phyloP scores from a whole-genome alignment of 345 rosid genomes.

The Anacardium occidentale region DNA sequence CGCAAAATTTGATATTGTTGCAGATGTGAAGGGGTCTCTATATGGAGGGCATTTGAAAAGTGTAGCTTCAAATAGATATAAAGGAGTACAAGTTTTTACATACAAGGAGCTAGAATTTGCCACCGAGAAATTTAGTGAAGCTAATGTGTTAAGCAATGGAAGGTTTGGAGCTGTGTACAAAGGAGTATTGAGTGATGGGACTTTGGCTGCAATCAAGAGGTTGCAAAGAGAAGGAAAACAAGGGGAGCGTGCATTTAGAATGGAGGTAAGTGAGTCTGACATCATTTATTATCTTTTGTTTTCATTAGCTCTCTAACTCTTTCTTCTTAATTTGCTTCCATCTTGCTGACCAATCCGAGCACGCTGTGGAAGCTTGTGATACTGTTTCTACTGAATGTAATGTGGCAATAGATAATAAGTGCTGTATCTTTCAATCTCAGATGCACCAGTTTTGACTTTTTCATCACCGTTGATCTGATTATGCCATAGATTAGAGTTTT shows the following conservation, averaged over 20 bases:
- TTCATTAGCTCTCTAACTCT: constrained; percentile 11
- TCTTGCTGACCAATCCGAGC: not conserved
- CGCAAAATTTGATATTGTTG: constrained; percentile 6
- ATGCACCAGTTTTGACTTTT: not conserved
- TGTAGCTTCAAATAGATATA: constrained; percentile 22
- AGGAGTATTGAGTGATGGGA: constrained; percentile 73
- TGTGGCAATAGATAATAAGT: not conserved
- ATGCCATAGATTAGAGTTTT: not conserved
- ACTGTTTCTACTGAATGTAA: not conserved
- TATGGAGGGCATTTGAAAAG: constrained; percentile 36
- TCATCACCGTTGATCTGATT: not conserved
- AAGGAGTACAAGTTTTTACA: constrained; percentile 78
- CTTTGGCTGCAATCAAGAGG: constrained; percentile 74
- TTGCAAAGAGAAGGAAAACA: constrained; percentile 59
- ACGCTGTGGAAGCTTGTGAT: not conserved
- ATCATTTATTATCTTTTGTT: constrained; percentile 41
- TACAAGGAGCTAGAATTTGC: constrained; percentile 76
- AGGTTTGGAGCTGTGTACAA: constrained; percentile 62
- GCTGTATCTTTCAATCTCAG: not conserved
- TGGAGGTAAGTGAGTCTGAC: constrained; percentile 55
- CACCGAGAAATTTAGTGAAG: constrained; percentile 58
- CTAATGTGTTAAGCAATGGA: constrained; percentile 63
- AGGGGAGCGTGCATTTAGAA: constrained; percentile 79
- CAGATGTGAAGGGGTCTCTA: constrained; percentile 64
- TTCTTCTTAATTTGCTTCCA: not conserved